These are phyloP conservation scores for Vanderwaltozyma tropicalis DNA, from an alignment of 805 yeast genomes.

Conservation along the genomic window DNA sequence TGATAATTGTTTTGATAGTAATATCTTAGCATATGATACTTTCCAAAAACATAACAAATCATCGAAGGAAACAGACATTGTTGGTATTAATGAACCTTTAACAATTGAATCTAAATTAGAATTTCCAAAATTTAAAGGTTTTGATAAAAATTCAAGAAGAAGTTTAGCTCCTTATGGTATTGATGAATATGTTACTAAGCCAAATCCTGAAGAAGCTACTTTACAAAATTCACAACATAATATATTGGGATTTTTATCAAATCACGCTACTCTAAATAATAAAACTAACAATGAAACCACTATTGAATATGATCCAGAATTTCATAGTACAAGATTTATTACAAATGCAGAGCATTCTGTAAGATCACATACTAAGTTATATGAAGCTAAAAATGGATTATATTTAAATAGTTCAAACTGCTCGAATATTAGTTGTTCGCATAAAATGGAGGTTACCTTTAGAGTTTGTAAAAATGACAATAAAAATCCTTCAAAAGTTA, in stretches of 20 bases:
- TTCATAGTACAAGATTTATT: slow-evolving; percentile 9
- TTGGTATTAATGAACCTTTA: slow-evolving; percentile 21
- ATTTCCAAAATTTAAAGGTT: slow-evolving; percentile 25
- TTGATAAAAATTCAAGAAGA: slow-evolving; percentile 20
- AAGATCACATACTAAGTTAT: slow-evolving; percentile 13
- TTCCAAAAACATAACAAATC: neutral
- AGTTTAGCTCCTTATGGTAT: slow-evolving; percentile 29
- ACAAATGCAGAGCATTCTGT: slow-evolving; percentile 15
- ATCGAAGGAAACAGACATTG: slow-evolving; percentile 25
- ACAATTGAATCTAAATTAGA: slow-evolving; percentile 21
- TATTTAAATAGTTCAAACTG: slow-evolving; percentile 53
- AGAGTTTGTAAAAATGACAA: slow-evolving; percentile 57
- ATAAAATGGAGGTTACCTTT: slow-evolving; percentile 58
- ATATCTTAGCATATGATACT: slow-evolving; percentile 45
- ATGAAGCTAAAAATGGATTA: slow-evolving; percentile 28
- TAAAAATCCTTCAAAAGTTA: slow-evolving; percentile 36
- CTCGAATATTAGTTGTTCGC: slow-evolving; percentile 50
- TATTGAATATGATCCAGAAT: slow-evolving; percentile 3
- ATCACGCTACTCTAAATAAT: neutral
- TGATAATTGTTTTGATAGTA: slow-evolving; percentile 46
- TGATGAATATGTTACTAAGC: slow-evolving; percentile 17
- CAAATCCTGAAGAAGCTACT: slow-evolving; percentile 10
- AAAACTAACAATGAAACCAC: neutral
- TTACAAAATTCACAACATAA: slow-evolving; percentile 3
- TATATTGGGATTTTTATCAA: slow-evolving; percentile 12